Evolutionary conservation across 169 alveolate genomes (phyloP).

Genomic region (Ichthyophthirius multifiliis): DNA sequence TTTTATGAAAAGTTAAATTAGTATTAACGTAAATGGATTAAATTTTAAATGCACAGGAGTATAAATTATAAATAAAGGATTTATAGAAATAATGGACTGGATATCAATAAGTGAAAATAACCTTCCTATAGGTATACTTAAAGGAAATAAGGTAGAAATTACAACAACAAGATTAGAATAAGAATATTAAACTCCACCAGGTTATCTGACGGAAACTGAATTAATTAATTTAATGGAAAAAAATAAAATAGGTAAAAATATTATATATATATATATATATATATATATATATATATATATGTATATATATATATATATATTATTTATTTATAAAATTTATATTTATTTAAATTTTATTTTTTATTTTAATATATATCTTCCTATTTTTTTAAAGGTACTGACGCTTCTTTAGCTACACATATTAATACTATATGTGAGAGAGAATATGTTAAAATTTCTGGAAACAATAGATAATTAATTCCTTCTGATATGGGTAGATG

Average conservation of each 20-base stretch:
- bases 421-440: slow-evolving; percentile 97
- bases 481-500: slow-evolving; percentile 39
- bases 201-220: slow-evolving; percentile 95
- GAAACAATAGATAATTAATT: slow-evolving; percentile 16
- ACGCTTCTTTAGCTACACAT: slow-evolving; percentile 99
- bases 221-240: slow-evolving; percentile 94
- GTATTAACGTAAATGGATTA: not conserved
- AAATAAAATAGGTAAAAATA: slow-evolving; percentile 93
- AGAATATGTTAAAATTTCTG: slow-evolving; percentile 73
- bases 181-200: slow-evolving; percentile 91
- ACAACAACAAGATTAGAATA: not conserved
- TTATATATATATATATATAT: too few species aligned
- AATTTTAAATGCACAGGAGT: slow-evolving; percentile 7
- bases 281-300: too few species aligned
- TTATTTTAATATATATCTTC: too few species aligned
- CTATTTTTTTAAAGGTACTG: too few species aligned
- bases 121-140: not conserved
- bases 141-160: not conserved
- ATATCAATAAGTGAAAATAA: not conserved
- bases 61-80: slow-evolving; percentile 23
- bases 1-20: not conserved
- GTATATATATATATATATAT: too few species aligned
- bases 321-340: too few species aligned
- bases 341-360: too few species aligned
- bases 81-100: slow-evolving; percentile 12